A percentile compares a stretch with the other conserved stretches of the same genome.
These are phyloP conservation scores for Xylaria grammica DNA, from an alignment of 495 filamentous ascomycete species.

Conservation along the genomic window DNA sequence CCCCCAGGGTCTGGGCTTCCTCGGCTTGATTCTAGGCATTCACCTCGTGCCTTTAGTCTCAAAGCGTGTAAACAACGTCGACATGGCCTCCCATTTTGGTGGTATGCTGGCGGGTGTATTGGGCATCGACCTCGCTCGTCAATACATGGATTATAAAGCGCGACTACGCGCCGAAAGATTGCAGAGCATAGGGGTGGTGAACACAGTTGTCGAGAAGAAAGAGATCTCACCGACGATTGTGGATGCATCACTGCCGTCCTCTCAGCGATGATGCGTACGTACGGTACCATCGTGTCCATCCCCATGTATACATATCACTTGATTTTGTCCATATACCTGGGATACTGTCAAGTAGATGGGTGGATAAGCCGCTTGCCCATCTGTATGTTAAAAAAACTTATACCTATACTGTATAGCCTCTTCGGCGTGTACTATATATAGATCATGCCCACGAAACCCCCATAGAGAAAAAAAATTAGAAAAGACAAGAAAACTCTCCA, in stretches of 20 bases:
- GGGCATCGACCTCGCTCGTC: constrained; percentile 38
- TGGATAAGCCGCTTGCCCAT: too few relatives aligned
- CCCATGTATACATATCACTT: background rate
- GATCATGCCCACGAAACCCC: too few relatives aligned
- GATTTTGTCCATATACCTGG: too few relatives aligned
- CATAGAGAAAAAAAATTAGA: too few relatives aligned
- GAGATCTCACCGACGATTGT: background rate
- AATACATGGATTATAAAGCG: constrained; percentile 32
- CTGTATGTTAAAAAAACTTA: too few relatives aligned
- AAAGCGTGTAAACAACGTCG: constrained; percentile 46
- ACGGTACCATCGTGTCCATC: background rate
- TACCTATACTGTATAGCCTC: too few relatives aligned
- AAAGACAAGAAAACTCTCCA: too few relatives aligned
- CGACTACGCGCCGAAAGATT: constrained; percentile 31
- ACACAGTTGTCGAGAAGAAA: constrained; percentile 27
- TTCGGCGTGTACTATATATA: too few relatives aligned
- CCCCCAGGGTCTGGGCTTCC: constrained; percentile 55
- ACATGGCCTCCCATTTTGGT: constrained; percentile 75
- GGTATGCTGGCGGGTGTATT: constrained; percentile 62
- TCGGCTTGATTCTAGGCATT: constrained; percentile 50
- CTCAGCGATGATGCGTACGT: constrained; percentile 9
- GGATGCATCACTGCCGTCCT: background rate
- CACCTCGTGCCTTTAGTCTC: constrained; percentile 53
- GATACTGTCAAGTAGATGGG: too few relatives aligned
- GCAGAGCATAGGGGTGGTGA: constrained; percentile 27